Base-by-base conservation (phyloP, 2,329 filamentous ascomycete genomes). In the Fusarium dlaminii region DNA sequence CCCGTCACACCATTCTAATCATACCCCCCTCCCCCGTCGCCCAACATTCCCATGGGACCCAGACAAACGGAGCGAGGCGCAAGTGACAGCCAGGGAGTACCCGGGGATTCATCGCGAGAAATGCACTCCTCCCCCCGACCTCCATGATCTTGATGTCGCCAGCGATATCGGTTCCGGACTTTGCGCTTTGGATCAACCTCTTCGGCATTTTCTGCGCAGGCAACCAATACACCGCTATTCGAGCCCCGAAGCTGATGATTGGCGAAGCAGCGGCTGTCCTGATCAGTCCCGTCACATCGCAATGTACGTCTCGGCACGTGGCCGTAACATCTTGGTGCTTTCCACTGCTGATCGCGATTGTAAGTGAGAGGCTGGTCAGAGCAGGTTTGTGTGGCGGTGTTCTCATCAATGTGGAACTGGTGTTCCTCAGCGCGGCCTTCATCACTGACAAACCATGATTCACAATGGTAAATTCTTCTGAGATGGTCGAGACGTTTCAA, bases 371-470 rank as follows among this genome's bases (percentile, higher is more conserved):
- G 11, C n/a, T 18, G 17, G 0, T 27, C 17, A 20, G 42, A 13
- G 42, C 42, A 45, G 17, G 1, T 8, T 6, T 9, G 5, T 27
- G 9, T 18, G 17, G 24, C 9, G 0, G 3, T 27, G 1, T 9
- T 2, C 3, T 45, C 17, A 3, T 27, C 11, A 13, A 11, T 14
- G 39, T 10, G 5, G 39, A n/a, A 15, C 9, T n/a, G 13, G 6
- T 8, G 32, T n/a, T n/a, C n/a, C n/a, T n/a, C n/a, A n/a, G n/a
- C n/a, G 42, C 0, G 3, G 17, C 11, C 4, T 13, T 20, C 0
- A 45, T 45, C 8, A 0, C 8, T 8, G 3, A 14, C 3, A 45
- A 45, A 9, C 1, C 24, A 13, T 20, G 5, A 4, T 27, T 12
- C 8, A 27, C 8, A 14, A 20, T 20, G 5, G 17, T 0, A 27